Base-by-base conservation (phyloP, 2,329 filamentous ascomycete species). In the Pseudogymnoascus sp. region DNA sequence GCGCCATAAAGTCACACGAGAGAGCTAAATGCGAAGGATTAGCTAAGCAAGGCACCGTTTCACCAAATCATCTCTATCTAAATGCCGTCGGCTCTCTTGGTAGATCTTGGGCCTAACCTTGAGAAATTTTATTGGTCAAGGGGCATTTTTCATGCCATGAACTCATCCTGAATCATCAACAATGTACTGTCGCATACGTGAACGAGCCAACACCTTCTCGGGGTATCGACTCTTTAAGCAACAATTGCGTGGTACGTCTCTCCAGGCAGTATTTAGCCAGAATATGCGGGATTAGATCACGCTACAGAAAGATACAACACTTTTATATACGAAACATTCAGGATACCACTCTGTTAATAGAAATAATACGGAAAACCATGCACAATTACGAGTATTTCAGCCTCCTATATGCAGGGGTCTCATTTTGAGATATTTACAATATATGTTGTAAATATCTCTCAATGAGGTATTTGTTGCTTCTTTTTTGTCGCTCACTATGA, bases 121-220 rank as follows among this genome's bases (percentile, higher is more conserved):
- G 25, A 18, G 47, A 18, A 50, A 12, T 54, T 54, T 54, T 54
- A 54, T 54, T 54, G 43, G 43, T n/a, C n/a, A 18, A 54, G 28
- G 9, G 25, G 6, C 9, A 11, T 54, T 54, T 54, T 54, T 54
- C 28, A 33, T 54, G 47, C 47, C 47, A 54, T 54, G 47, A 54
- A 54, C n/a, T 54, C 47, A 54, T 54, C 14, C 47, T 54, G 47
- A 54, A 18, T 54, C 47, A 54, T 54, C 47, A 33, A 33, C 28
- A 22, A 22, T 54, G 47, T 33, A 33, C 4, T 12, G 43, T 4
- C 25, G 25, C n/a, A 18, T 30, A 50, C 22, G 7, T 50, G 43
- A 30, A 28, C 25, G n/a, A 30, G 43, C n/a, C 28, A 54, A 4
- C 47, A 7, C 28, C 12, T 54, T 54, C 16, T 14, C 28, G 16